These are phyloP conservation scores for Bassia scoparia DNA, from an alignment of 148 eudicot species.

Conservation along the genomic window DNA sequence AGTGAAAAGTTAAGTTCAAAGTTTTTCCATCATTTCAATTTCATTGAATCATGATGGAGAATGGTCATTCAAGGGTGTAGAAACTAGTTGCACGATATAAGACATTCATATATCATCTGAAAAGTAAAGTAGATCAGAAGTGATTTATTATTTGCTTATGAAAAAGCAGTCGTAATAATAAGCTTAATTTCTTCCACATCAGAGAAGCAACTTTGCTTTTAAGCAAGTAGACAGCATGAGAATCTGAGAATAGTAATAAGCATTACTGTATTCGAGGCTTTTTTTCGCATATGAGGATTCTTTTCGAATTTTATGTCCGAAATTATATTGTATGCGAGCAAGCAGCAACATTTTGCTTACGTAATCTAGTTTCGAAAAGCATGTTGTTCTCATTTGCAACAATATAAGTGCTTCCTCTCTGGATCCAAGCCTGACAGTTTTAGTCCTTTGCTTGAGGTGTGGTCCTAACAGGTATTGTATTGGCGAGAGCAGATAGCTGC, in stretches of 20 bases:
- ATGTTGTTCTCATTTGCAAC: slow-evolving; percentile 83
- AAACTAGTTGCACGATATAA: too few relatives aligned
- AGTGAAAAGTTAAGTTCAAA: too few relatives aligned
- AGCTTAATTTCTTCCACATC: background rate
- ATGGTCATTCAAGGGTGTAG: too few relatives aligned
- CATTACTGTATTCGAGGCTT: slow-evolving; percentile 69
- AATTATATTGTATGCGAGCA: slow-evolving; percentile 72
- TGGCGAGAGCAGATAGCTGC: slow-evolving; percentile 95
- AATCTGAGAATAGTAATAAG: background rate
- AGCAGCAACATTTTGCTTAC: slow-evolving; percentile 71
- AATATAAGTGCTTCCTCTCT: slow-evolving; percentile 71
- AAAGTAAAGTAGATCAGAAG: too few relatives aligned
- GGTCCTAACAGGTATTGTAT: slow-evolving; percentile 82
- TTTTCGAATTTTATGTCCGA: slow-evolving; percentile 61
- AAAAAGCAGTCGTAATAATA: background rate
- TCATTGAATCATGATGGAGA: too few relatives aligned
- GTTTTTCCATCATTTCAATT: too few relatives aligned
- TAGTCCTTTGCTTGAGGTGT: slow-evolving; percentile 53
- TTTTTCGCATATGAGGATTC: slow-evolving; percentile 74
- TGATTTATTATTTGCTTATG: background rate
- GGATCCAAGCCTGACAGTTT: slow-evolving; percentile 41
- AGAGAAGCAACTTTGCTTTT: slow-evolving; percentile 1
- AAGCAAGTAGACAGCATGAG: background rate
- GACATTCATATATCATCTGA: too few relatives aligned
- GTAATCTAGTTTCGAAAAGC: slow-evolving; percentile 63